Percentiles rank a stretch among this genome's conserved stretches.
phyloP scores from a whole-genome alignment of 2,329 filamentous ascomycete species.

The Trichoderma koningiopsis region DNA sequence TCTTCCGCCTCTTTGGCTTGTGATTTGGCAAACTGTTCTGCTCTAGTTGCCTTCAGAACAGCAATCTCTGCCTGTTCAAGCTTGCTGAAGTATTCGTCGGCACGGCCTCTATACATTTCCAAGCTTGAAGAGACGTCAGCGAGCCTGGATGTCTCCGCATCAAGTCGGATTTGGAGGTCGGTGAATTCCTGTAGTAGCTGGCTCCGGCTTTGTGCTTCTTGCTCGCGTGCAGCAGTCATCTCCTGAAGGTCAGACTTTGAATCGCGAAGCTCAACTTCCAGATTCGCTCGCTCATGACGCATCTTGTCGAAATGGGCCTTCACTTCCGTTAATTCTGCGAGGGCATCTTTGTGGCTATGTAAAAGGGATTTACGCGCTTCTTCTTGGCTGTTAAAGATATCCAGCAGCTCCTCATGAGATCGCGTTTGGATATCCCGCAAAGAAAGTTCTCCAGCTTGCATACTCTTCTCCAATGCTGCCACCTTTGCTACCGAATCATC shows the following conservation, averaged over 20 bases:
- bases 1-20: conserved; percentile 92
- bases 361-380: conserved; percentile 80
- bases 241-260: conserved; percentile 81
- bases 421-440: conserved; percentile 89
- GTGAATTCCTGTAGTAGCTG: conserved; percentile 91
- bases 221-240: conserved; percentile 74
- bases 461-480: conserved; percentile 81
- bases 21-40: conserved; percentile 90
- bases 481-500: conserved; percentile 94
- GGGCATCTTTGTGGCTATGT: conserved; percentile 80
- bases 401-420: conserved; percentile 91
- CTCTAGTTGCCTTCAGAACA: conserved; percentile 86
- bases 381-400: conserved; percentile 90
- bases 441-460: conserved; percentile 84
- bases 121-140: conserved; percentile 83
- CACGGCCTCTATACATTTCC: conserved; percentile 84
- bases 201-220: conserved; percentile 82
- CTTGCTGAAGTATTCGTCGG: conserved; percentile 96
- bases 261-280: conserved; percentile 88
- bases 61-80: conserved; percentile 96
- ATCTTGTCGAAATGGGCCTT: conserved; percentile 86
- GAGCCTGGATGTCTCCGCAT: conserved; percentile 83
- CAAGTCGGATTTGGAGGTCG: conserved; percentile 89
- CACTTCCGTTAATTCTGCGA: conserved; percentile 81
- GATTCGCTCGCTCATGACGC: conserved; percentile 73